Evolutionary conservation across 2,329 filamentous ascomycete genomes (phyloP).

Genomic region (Neofusicoccum ribis): DNA sequence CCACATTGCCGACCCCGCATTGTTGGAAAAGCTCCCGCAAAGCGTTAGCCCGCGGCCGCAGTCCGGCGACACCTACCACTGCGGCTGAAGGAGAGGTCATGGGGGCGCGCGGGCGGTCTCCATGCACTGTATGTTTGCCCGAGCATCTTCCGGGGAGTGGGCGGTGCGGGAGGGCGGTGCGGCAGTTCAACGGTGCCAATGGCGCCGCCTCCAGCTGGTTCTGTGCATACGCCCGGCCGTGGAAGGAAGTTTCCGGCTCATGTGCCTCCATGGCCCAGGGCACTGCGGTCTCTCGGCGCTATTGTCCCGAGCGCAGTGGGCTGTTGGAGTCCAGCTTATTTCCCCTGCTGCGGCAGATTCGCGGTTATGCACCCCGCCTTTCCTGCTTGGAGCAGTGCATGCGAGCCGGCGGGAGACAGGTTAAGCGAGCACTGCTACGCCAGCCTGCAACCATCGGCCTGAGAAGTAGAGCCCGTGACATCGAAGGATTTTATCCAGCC

Average conservation of each 20-base stretch:
- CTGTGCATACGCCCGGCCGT: no score
- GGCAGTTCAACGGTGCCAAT: not conserved
- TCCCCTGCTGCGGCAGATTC: not conserved
- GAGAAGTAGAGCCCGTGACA: not conserved
- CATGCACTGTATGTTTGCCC: not conserved
- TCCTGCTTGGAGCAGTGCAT: no score
- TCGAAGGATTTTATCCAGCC: no score
- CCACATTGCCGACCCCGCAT: constrained; percentile 6
- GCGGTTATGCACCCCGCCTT: not conserved
- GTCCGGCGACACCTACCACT: not conserved
- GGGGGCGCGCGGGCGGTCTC: not conserved
- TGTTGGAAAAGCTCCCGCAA: not conserved
- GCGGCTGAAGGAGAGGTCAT: not conserved
- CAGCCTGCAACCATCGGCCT: not conserved
- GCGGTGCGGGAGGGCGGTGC: not conserved
- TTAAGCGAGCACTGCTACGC: not conserved
- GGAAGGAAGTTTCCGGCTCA: no score
- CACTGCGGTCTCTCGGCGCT: not conserved
- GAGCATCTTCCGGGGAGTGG: not conserved
- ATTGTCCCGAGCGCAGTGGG: not conserved
- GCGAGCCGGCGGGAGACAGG: no score
- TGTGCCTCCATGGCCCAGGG: no score
- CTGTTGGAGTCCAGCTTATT: not conserved
- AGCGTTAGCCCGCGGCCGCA: not conserved
- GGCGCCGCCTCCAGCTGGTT: not conserved